Conservation (phyloP, 176 grass and related monocot species). For the Tillandsia fasciculata region DNA sequence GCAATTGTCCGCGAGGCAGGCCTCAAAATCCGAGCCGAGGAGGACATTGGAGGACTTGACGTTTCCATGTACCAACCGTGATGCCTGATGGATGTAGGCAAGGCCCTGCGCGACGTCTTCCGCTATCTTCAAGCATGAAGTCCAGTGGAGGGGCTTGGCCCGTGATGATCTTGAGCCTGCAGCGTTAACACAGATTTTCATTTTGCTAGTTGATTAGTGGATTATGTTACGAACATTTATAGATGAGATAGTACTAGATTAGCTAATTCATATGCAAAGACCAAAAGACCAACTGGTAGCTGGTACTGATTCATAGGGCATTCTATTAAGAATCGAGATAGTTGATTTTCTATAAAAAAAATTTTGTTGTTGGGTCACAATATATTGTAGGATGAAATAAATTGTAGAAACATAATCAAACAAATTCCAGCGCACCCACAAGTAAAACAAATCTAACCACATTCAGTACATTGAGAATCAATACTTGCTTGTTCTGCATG, state of each 20-base stretch:
- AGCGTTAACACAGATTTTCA: neutral
- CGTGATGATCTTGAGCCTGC: constrained; percentile 72
- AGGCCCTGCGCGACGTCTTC: constrained; percentile 89
- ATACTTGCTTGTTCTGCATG: no score
- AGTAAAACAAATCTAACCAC: no score
- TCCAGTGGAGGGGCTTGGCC: constrained; percentile 91
- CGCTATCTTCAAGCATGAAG: constrained; percentile 94
- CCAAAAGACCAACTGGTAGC: no score
- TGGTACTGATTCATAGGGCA: no score
- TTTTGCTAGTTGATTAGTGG: neutral
- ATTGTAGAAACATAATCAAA: no score
- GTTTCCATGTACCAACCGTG: constrained; percentile 83
- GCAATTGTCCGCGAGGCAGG: constrained; percentile 87
- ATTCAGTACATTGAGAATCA: no score
- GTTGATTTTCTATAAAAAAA: no score
- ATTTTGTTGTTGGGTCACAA: no score
- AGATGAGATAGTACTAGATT: neutral
- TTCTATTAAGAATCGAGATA: no score
- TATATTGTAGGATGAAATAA: no score
- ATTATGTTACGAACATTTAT: neutral
- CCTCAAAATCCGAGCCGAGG: constrained; percentile 92
- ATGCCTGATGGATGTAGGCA: constrained; percentile 93
- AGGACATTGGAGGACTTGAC: constrained; percentile 77
- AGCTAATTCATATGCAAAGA: no score
- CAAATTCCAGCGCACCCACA: no score